Base-by-base conservation (phyloP, 2,329 filamentous ascomycete species). In the Pseudohalonectria lignicola region DNA sequence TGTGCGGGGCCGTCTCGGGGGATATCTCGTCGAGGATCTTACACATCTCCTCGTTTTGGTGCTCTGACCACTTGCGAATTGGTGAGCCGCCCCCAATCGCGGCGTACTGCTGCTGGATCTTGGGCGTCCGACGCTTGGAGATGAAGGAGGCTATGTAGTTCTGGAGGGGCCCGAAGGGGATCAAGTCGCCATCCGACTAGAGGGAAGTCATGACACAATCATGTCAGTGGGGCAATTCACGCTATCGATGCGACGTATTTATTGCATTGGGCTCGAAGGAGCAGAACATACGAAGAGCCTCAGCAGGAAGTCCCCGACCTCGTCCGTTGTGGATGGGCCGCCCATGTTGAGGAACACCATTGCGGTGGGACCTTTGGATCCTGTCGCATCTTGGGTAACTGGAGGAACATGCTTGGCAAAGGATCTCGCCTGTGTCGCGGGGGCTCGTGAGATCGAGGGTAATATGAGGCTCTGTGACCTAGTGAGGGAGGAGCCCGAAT, bases 261-360 rank as follows among this genome's bases (percentile, higher is more conserved):
- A 5, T 30, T 13, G 16, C 19, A 13, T 34, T 34, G 26, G 19
- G 15, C 9, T 16, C 13, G 7, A 3, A 8, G 13, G n/a, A n/a
- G n/a, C n/a, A n/a, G 31, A 28, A 62, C 82, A 42, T 74, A 94
- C 90, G 63, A 98, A 98, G 48, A 98, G 68, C 49, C 88, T 79
- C 57, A 82, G 92, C 34, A 98, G 65, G 55, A 96, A 98, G 60
- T 82, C 78, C 50, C 82, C 80, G 26, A 98, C 92, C 64, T 98
- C 87, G 48, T 80, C 76, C 4, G 82, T 83, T 4, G 84, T 94
- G 1, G 86, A 84, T 3, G 92, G 92, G 0, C 92, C 92, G 43
- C 92, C 92, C 92, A 98, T 98, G 63, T 98, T 98, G 64, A 98
- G 76, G 54, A 98, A 95, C 12, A 98, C 92, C 78, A 98, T 96